Conservation (phyloP, 2,329 filamentous ascomycete genomes). For the Talaromyces sp. region DNA sequence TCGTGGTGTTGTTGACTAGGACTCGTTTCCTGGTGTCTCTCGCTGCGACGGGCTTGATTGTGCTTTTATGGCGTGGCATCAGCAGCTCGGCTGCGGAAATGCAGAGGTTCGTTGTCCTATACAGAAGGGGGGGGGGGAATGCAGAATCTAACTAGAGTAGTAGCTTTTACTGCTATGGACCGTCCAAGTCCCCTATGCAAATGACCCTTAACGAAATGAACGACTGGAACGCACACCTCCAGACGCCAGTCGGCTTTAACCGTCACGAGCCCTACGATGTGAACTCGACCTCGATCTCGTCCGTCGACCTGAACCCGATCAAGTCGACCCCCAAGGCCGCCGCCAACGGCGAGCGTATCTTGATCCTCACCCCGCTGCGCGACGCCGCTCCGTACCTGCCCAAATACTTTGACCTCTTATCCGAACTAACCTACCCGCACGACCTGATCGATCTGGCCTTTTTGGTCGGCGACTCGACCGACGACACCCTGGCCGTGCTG, state of each 20-base stretch:
- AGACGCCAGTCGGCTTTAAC: constrained; percentile 95
- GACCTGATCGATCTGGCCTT: constrained; percentile 93
- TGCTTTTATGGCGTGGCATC: constrained; percentile 86
- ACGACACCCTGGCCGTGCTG: constrained; percentile 87
- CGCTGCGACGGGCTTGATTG: constrained; percentile 63
- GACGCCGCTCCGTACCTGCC: constrained; percentile 77
- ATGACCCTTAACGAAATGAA: constrained; percentile 90
- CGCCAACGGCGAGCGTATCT: constrained; percentile 76
- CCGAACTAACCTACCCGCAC: constrained; percentile 88
- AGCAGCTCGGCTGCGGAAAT: constrained; percentile 76
- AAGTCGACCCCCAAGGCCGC: constrained; percentile 74
- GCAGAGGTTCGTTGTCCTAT: constrained; percentile 65
- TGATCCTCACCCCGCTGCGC: constrained; percentile 89
- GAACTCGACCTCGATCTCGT: constrained; percentile 73
- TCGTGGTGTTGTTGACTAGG: constrained; percentile 66
- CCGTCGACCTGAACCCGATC: constrained; percentile 80
- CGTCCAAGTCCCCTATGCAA: constrained; percentile 89
- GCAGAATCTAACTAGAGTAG: constrained; percentile 1
- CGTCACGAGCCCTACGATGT: constrained; percentile 83
- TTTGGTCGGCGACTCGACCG: constrained; percentile 83
- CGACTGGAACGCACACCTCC: constrained; percentile 80
- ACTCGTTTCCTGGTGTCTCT: constrained; percentile 74
- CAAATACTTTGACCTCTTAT: constrained; percentile 90
- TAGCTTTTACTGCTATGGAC: constrained; percentile 97
- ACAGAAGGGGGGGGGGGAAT: background rate